phyloP scores from a whole-genome alignment of 2,329 filamentous ascomycete genomes.

The Aureobasidium uvarum region DNA sequence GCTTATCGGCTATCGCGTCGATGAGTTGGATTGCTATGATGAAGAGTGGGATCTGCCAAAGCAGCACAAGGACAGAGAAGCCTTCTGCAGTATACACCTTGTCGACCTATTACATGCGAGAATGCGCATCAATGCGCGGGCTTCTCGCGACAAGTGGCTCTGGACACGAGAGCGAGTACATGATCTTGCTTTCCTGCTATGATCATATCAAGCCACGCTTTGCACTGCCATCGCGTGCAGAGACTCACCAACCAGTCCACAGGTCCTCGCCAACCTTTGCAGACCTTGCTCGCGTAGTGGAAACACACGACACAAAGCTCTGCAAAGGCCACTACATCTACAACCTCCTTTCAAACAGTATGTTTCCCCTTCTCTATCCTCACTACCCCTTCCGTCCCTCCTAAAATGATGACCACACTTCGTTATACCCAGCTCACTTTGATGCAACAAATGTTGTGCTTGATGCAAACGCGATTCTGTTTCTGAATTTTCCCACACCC shows the following conservation, averaged over 20 bases:
- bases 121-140: constrained; percentile 9
- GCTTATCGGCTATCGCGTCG: neutral
- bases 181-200: constrained; percentile 22
- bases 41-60: neutral
- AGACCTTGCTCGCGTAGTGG: neutral
- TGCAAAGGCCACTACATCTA: neutral
- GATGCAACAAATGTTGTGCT: constrained; percentile 71
- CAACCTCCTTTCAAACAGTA: neutral
- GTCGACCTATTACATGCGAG: constrained; percentile 17
- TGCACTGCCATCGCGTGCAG: neutral
- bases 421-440: constrained; percentile 99
- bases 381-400: neutral
- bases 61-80: constrained; percentile 12
- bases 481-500: constrained; percentile 19
- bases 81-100: constrained; percentile 23
- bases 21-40: constrained; percentile 10
- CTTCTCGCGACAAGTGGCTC: constrained; percentile 6
- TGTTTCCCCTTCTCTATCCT: constrained; percentile 27
- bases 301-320: neutral
- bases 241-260: neutral
- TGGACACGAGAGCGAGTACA: constrained; percentile 20
- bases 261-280: neutral
- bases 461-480: constrained; percentile 78
- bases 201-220: neutral
- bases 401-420: constrained; percentile 77